phyloP scores from a whole-genome alignment of 2,329 filamentous ascomycete species.

The Pseudocercospora cruenta region DNA sequence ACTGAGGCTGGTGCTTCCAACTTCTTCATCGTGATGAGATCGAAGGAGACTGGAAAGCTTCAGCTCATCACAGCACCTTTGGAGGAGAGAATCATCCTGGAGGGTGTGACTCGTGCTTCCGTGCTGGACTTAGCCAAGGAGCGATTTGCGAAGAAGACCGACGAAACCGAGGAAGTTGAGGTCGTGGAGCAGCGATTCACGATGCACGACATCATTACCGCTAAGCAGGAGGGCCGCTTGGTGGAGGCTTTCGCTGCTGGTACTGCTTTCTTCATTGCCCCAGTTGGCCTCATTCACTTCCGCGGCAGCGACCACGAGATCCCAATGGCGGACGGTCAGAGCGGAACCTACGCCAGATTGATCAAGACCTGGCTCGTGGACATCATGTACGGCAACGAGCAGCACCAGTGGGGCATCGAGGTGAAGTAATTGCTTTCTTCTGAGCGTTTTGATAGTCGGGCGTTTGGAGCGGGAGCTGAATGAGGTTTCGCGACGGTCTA shows the following conservation, averaged over 20 bases:
- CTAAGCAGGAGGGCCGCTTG: conserved; percentile 72
- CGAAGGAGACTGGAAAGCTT: conserved; percentile 56
- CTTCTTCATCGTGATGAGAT: conserved; percentile 83
- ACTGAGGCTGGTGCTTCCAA: conserved; percentile 92
- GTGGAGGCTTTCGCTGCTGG: conserved; percentile 86
- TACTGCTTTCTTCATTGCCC: conserved; percentile 67
- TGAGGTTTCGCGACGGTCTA: neutral
- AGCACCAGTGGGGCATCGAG: conserved; percentile 53
- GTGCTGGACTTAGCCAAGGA: conserved; percentile 72
- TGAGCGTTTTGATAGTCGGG: neutral
- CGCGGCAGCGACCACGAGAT: conserved; percentile 48
- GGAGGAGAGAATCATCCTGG: conserved; percentile 77
- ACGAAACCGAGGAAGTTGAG: conserved; percentile 55
- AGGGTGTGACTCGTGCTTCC: conserved; percentile 83
- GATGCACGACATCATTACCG: conserved; percentile 75
- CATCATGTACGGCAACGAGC: conserved; percentile 54
- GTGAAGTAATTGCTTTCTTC: conserved; percentile 41
- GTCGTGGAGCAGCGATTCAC: conserved; percentile 82
- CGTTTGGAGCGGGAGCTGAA: neutral
- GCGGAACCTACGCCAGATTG: conserved; percentile 46
- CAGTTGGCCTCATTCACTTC: conserved; percentile 51
- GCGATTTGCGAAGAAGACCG: conserved; percentile 52
- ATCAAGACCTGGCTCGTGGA: conserved; percentile 53
- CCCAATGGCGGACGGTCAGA: conserved; percentile 46
- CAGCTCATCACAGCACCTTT: conserved; percentile 84